Percentiles rank a stretch among this genome's conserved stretches.
phyloP scores from a whole-genome alignment of 371 early-diverging fungal species.

The Mortierella sp. region DNA sequence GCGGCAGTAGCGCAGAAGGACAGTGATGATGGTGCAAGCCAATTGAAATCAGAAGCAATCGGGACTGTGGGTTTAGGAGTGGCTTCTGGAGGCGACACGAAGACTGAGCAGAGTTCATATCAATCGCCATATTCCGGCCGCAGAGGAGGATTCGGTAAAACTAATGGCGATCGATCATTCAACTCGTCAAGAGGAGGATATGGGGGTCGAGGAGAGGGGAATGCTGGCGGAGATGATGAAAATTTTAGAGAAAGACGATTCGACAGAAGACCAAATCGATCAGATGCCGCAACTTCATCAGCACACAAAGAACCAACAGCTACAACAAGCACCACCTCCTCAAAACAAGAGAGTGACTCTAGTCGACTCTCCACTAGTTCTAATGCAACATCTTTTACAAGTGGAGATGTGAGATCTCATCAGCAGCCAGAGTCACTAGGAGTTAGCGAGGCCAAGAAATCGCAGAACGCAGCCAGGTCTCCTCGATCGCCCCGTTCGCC shows the following conservation, averaged over 20 bases:
- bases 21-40: neutral
- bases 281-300: neutral
- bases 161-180: neutral
- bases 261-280: constrained; percentile 10
- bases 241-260: constrained; percentile 10
- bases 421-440: constrained; percentile 10
- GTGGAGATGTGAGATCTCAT: neutral
- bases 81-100: neutral
- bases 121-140: neutral
- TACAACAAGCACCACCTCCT: neutral
- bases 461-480: constrained; percentile 8
- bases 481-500: constrained; percentile 39
- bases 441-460: constrained; percentile 14
- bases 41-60: neutral
- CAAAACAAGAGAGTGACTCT: neutral
- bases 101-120: neutral
- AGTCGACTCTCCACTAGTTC: neutral
- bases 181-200: constrained; percentile 12
- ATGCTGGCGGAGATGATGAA: constrained; percentile 15
- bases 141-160: constrained; percentile 9
- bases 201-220: constrained; percentile 6
- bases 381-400: neutral
- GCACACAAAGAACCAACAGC: neutral
- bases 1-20: neutral
- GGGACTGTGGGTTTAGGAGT: neutral